Evolutionary conservation across 495 filamentous ascomycete genomes (phyloP).

Genomic region (Aspergillus egyptiacus): DNA sequence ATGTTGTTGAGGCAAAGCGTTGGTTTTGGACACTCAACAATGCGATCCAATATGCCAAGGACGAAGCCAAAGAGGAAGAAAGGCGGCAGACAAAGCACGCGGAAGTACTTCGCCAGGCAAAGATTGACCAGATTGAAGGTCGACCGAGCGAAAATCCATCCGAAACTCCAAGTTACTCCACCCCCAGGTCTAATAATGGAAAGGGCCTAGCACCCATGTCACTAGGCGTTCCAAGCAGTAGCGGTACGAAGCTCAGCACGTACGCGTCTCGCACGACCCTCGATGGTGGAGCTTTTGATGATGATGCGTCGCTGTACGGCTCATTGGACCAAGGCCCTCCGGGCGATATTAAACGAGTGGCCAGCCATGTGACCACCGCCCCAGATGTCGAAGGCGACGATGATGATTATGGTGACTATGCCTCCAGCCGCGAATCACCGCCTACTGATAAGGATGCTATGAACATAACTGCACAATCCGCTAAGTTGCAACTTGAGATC

Average conservation of each 20-base stretch:
- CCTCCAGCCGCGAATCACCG: conserved; percentile 68
- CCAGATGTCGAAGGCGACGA: conserved; percentile 61
- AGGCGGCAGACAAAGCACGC: conserved; percentile 63
- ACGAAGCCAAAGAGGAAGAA: conserved; percentile 89
- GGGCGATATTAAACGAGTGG: conserved; percentile 43
- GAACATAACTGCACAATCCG: conserved; percentile 91
- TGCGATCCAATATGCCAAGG: conserved; percentile 96
- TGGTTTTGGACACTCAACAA: conserved; percentile 99
- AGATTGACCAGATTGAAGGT: conserved; percentile 52
- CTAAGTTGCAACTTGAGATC: conserved; percentile 84
- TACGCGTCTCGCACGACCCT: conserved; percentile 48
- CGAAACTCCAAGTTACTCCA: conserved; percentile 23
- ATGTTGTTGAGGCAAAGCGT: conserved; percentile 56
- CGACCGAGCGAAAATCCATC: conserved; percentile 26
- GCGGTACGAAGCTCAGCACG: conserved; percentile 37
- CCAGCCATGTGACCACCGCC: conserved; percentile 42
- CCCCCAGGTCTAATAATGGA: conserved; percentile 32
- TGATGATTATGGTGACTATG: conserved; percentile 77
- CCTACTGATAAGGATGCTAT: conserved; percentile 81
- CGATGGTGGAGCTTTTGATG: conserved; percentile 41
- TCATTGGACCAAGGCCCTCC: conserved; percentile 54
- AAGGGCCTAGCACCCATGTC: conserved; percentile 36
- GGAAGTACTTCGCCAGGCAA: conserved; percentile 71
- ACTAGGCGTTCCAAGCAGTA: conserved; percentile 29
- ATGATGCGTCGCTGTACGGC: conserved; percentile 51